Conservation (phyloP, 768 basidiomycete species). For the Collybia sordida region DNA sequence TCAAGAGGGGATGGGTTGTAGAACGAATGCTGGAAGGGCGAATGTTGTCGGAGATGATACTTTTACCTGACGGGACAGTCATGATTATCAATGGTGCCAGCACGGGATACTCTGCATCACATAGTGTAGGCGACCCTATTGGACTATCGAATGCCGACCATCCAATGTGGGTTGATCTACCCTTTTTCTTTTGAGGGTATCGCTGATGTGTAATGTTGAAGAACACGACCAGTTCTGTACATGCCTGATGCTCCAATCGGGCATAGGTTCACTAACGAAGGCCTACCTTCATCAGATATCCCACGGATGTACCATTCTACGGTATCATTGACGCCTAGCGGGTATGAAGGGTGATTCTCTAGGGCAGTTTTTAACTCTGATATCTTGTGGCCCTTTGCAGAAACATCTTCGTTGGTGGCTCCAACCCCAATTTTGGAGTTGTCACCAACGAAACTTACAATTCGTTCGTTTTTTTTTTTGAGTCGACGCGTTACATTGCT, state of each 20-base stretch:
- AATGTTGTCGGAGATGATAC: conserved; percentile 34
- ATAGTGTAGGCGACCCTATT: conserved; percentile 24
- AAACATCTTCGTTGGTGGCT: conserved; percentile 35
- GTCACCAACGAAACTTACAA: neutral
- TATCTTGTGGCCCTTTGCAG: neutral
- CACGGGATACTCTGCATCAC: conserved; percentile 41
- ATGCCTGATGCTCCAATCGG: conserved; percentile 43
- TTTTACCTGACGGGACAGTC: conserved; percentile 40
- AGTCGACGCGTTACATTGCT: conserved; percentile 14
- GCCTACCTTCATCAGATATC: conserved; percentile 40
- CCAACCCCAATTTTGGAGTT: conserved; percentile 39
- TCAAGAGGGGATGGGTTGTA: conserved; percentile 42
- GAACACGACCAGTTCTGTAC: conserved; percentile 45
- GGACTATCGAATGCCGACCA: conserved; percentile 25
- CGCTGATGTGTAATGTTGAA: conserved; percentile 14
- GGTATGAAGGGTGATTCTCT: conserved; percentile 34
- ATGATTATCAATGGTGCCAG: conserved; percentile 43
- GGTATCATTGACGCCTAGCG: conserved; percentile 52
- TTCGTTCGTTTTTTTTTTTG: conserved; percentile 4
- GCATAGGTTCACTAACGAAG: conserved; percentile 41
- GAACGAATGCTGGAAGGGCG: conserved; percentile 44
- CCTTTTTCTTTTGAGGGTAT: neutral
- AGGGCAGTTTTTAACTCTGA: conserved; percentile 12
- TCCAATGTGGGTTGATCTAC: conserved; percentile 10
- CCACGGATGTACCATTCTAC: conserved; percentile 64